These are phyloP conservation scores for Parietaria judaica DNA, from an alignment of 306 rosid genomes.

Conservation along the genomic window DNA sequence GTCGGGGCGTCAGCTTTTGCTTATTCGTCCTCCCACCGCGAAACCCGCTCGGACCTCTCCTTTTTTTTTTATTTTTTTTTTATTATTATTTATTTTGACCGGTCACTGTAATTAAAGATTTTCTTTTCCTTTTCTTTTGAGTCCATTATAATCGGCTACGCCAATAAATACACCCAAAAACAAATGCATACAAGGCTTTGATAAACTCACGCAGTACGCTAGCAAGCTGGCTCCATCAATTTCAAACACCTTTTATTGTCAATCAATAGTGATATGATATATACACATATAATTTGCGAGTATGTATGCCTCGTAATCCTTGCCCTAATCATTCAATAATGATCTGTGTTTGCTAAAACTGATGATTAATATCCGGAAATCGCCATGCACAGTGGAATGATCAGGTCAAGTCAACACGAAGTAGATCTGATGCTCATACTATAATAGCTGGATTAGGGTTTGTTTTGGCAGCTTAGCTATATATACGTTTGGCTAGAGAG, in stretches of 20 bases:
- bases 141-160: background rate
- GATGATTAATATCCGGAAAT: background rate
- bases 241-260: too few species aligned
- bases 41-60: conserved; percentile 64
- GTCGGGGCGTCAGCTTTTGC: conserved; percentile 45
- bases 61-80: conserved; percentile 19
- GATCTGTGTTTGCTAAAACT: conserved; percentile 22
- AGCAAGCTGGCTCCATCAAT: too few species aligned
- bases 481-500: background rate
- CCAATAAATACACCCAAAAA: background rate
- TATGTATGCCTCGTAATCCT: conserved; percentile 37
- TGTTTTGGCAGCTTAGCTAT: background rate
- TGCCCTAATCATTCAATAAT: conserved; percentile 39
- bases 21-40: conserved; percentile 75
- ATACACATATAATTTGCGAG: too few species aligned
- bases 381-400: background rate
- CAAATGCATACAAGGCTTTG: background rate
- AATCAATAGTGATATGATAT: too few species aligned
- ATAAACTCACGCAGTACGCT: too few species aligned
- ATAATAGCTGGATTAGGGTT: background rate
- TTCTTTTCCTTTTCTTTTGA: conserved; percentile 3
- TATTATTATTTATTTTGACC: conserved; percentile 34
- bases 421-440: background rate
- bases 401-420: conserved; percentile 43
- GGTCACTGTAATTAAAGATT: conserved; percentile 19